A percentile compares a stretch with the other conserved stretches of the same genome.
phyloP scores from a whole-genome alignment of 768 basidiomycete genomes.

The Leccinellum rugosiceps region DNA sequence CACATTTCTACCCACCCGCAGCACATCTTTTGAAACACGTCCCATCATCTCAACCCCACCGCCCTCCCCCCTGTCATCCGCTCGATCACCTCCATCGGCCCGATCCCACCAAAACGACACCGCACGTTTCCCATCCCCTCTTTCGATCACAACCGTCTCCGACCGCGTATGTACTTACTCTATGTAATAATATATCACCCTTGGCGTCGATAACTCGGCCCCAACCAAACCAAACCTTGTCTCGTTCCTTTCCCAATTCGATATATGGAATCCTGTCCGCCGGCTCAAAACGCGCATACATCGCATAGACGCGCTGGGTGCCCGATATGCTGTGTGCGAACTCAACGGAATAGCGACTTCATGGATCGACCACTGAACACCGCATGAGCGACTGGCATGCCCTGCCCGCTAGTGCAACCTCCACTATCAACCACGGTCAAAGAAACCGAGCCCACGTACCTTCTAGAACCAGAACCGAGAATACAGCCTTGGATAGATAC shows the following conservation, averaged over 20 bases:
- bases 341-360: not conserved
- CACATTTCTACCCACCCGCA: not conserved
- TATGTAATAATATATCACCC: not conserved
- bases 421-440: not conserved
- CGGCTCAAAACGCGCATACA: not conserved
- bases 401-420: not conserved
- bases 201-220: not conserved
- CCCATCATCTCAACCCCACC: not conserved
- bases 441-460: not conserved
- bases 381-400: too few relatives aligned
- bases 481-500: not conserved
- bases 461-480: constrained; percentile 2
- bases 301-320: not conserved
- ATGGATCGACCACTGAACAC: not conserved
- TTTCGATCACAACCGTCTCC: not conserved
- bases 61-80: not conserved
- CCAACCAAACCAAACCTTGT: not conserved
- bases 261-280: not conserved
- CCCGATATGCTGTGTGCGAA: not conserved
- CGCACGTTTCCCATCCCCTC: not conserved
- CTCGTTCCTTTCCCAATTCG: not conserved
- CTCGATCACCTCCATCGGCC: not conserved
- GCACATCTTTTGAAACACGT: not conserved
- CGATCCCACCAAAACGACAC: not conserved
- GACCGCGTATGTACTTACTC: not conserved